Percentiles rank a stretch among this genome's conserved stretches.
These are phyloP conservation scores for Cystofilobasidium macerans DNA, from an alignment of 768 basidiomycete genomes.

Conservation along the genomic window DNA sequence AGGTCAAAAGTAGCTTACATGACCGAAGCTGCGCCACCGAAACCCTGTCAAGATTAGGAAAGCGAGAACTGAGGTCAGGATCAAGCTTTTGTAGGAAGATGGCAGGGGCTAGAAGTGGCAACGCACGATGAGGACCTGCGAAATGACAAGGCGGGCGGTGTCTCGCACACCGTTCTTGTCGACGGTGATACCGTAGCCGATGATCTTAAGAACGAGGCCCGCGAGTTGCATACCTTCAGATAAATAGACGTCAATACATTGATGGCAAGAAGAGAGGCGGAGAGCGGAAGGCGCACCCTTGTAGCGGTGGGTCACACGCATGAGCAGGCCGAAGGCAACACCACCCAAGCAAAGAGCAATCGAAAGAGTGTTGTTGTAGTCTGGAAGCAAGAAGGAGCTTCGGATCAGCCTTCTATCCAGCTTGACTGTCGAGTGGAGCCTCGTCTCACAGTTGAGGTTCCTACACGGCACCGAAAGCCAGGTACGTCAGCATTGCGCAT, in stretches of 20 bases:
- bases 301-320: slow-evolving; percentile 35
- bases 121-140: slow-evolving; percentile 32
- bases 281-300: slow-evolving; percentile 33
- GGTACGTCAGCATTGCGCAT: no score
- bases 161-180: slow-evolving; percentile 30
- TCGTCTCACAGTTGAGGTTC: no score
- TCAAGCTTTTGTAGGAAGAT: no score
- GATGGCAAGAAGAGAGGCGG: not conserved
- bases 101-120: not conserved
- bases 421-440: no score
- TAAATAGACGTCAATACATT: not conserved
- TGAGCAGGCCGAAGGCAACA: slow-evolving; percentile 34
- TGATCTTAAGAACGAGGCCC: slow-evolving; percentile 27
- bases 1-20: no score
- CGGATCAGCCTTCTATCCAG: no score
- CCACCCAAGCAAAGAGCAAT: slow-evolving; percentile 33
- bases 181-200: not conserved
- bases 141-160: slow-evolving; percentile 33
- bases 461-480: no score
- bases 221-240: slow-evolving; percentile 30
- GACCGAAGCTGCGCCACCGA: no score
- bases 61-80: no score
- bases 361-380: slow-evolving; percentile 14
- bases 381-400: not conserved
- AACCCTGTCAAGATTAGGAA: no score